These are phyloP conservation scores for Periconia macrospinosa DNA, from an alignment of 2,329 filamentous ascomycete genomes.

Conservation along the genomic window DNA sequence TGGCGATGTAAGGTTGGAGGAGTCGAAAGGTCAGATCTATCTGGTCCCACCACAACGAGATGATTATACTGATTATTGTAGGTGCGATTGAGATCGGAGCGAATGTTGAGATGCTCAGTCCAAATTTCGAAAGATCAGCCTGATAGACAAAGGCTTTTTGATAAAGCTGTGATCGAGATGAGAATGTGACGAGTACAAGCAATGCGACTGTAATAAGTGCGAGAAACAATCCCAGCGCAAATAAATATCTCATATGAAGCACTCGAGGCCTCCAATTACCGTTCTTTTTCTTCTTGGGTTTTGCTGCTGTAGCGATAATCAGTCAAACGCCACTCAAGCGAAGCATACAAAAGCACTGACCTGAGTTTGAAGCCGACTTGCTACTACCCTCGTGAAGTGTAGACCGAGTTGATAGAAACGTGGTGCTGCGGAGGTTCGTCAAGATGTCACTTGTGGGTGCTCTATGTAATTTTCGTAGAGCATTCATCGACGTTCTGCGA, in stretches of 20 bases:
- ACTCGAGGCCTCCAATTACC: slow-evolving; percentile 15
- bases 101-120: slow-evolving; percentile 14
- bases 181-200: slow-evolving; percentile 12
- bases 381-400: slow-evolving; percentile 3
- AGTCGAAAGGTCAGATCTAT: slow-evolving; percentile 19
- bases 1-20: slow-evolving; percentile 23
- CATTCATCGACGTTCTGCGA: background rate
- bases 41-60: slow-evolving; percentile 25
- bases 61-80: slow-evolving; percentile 17
- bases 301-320: background rate
- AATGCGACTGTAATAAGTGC: slow-evolving; percentile 9
- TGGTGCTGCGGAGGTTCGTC: slow-evolving; percentile 6
- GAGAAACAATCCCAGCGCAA: slow-evolving; percentile 9
- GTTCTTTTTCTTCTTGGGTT: slow-evolving; percentile 1
- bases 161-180: slow-evolving; percentile 14
- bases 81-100: slow-evolving; percentile 25
- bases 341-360: slow-evolving; percentile 1
- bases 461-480: slow-evolving; percentile 11
- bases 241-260: slow-evolving; percentile 12
- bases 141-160: slow-evolving; percentile 20
- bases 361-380: background rate
- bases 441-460: slow-evolving; percentile 5
- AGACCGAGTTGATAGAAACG: slow-evolving; percentile 9
- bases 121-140: slow-evolving; percentile 14
- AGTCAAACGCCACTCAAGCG: background rate